Percentiles rank a stretch among this genome's conserved stretches.
phyloP scores from a whole-genome alignment of 495 filamentous ascomycete species.

The Penicillium alfredii region DNA sequence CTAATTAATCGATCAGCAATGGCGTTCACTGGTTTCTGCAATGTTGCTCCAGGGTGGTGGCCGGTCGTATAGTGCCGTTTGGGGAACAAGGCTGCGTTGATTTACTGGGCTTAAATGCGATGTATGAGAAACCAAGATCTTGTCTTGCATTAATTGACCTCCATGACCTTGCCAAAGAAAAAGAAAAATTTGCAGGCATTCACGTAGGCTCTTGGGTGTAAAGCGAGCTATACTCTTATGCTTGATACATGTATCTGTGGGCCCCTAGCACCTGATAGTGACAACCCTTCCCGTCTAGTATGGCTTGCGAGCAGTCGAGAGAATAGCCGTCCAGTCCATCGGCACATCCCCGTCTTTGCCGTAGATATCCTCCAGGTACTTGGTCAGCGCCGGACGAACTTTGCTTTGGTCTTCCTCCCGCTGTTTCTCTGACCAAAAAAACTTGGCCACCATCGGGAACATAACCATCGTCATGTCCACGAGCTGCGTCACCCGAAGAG shows the following conservation, averaged over 20 bases:
- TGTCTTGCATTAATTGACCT: slow-evolving; percentile 23
- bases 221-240: no score
- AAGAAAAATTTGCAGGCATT: no score
- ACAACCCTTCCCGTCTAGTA: not conserved
- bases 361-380: slow-evolving; percentile 27
- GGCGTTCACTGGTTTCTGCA: slow-evolving; percentile 36
- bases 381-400: slow-evolving; percentile 21
- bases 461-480: slow-evolving; percentile 28
- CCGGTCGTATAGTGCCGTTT: slow-evolving; percentile 23
- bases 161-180: slow-evolving; percentile 20
- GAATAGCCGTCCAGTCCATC: slow-evolving; percentile 29
- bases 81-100: slow-evolving; percentile 23
- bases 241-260: no score
- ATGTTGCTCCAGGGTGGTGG: slow-evolving; percentile 21
- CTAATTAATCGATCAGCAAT: slow-evolving; percentile 24
- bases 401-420: slow-evolving; percentile 16
- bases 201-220: no score
- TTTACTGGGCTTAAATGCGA: slow-evolving; percentile 25
- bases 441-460: slow-evolving; percentile 16
- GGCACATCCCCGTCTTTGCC: slow-evolving; percentile 24
- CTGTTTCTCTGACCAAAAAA: slow-evolving; percentile 33
- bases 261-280: no score
- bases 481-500: slow-evolving; percentile 21
- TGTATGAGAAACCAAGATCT: slow-evolving; percentile 24
- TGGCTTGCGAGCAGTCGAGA: slow-evolving; percentile 30